A percentile compares a stretch with the other conserved stretches of the same genome.
Evolutionary conservation across 306 rosid species (phyloP).

Genomic region (Cucurbita ficifolia): DNA sequence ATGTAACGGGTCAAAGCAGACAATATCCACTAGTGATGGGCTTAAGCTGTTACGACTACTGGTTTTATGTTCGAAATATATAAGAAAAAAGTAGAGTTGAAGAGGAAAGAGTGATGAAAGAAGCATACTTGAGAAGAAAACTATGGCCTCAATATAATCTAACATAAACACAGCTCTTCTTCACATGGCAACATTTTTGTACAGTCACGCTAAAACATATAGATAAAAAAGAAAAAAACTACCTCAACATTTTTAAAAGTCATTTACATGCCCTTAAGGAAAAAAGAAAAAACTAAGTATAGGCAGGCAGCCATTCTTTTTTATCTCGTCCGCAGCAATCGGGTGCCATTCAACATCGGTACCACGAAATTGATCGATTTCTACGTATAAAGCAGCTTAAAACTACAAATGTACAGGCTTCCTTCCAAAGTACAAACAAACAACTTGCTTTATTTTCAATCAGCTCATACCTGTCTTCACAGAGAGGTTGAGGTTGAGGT

Average conservation of each 20-base stretch:
- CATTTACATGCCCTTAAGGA: slow-evolving; percentile 14
- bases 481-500: slow-evolving; percentile 22
- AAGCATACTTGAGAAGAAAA: slow-evolving; percentile 34
- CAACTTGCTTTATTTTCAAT: slow-evolving; percentile 37
- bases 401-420: slow-evolving; percentile 86
- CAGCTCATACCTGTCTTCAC: slow-evolving; percentile 24
- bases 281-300: slow-evolving; percentile 23
- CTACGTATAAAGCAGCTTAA: slow-evolving; percentile 60
- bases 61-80: too few relatives aligned
- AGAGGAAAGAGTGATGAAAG: slow-evolving; percentile 13
- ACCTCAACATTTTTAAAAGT: slow-evolving; percentile 42
- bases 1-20: too few relatives aligned
- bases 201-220: slow-evolving; percentile 46
- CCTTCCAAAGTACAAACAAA: slow-evolving; percentile 43
- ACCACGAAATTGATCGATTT: slow-evolving; percentile 14
- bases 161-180: slow-evolving; percentile 53
- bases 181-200: slow-evolving; percentile 40
- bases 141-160: slow-evolving; percentile 29
- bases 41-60: too few relatives aligned
- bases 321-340: slow-evolving; percentile 41
- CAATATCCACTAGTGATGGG: too few relatives aligned
- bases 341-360: slow-evolving; percentile 17
- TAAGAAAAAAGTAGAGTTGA: not conserved
- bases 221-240: slow-evolving; percentile 12
- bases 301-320: slow-evolving; percentile 19